Evolutionary conservation across 2,329 filamentous ascomycete species (phyloP).

Genomic region (Aspergillus felis): DNA sequence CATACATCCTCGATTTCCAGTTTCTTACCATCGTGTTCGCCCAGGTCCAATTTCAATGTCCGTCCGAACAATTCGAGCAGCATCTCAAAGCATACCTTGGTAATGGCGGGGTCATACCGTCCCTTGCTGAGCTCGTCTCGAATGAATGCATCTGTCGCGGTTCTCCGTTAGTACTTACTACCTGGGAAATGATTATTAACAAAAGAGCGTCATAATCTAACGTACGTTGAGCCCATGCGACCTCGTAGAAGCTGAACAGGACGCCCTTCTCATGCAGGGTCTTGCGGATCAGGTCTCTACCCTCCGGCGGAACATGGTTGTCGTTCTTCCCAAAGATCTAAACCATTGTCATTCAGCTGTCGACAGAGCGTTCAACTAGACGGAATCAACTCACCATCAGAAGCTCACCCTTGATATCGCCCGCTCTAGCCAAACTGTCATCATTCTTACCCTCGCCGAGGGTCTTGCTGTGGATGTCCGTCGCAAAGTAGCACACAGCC

Average conservation of each 20-base stretch:
- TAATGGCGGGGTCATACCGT: conserved; percentile 83
- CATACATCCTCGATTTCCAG: conserved; percentile 70
- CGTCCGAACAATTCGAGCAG: conserved; percentile 80
- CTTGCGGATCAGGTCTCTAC: conserved; percentile 76
- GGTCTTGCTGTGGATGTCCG: conserved; percentile 77
- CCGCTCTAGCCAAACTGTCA: conserved; percentile 57
- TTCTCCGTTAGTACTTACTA: conserved; percentile 10
- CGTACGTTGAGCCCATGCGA: conserved; percentile 82
- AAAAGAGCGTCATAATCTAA: conserved; percentile 12
- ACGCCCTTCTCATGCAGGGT: conserved; percentile 74
- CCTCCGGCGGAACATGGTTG: conserved; percentile 79
- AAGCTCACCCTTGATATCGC: conserved; percentile 71
- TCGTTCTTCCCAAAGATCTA: conserved; percentile 86
- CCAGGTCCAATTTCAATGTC: conserved; percentile 73
- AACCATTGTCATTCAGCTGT: background rate
- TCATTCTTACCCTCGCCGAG: conserved; percentile 67
- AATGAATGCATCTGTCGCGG: conserved; percentile 71
- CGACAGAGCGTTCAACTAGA: background rate
- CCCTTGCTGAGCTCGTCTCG: conserved; percentile 89
- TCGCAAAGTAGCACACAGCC: conserved; percentile 85
- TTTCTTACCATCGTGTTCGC: conserved; percentile 59
- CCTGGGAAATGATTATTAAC: background rate
- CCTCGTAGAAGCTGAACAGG: conserved; percentile 78
- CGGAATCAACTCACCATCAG: conserved; percentile 55
- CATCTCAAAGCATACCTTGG: conserved; percentile 87